A percentile compares a stretch with the other conserved stretches of the same genome.
Conservation (phyloP, 306 rosid genomes). For the cucumber (Cucumis sativus) region DNA sequence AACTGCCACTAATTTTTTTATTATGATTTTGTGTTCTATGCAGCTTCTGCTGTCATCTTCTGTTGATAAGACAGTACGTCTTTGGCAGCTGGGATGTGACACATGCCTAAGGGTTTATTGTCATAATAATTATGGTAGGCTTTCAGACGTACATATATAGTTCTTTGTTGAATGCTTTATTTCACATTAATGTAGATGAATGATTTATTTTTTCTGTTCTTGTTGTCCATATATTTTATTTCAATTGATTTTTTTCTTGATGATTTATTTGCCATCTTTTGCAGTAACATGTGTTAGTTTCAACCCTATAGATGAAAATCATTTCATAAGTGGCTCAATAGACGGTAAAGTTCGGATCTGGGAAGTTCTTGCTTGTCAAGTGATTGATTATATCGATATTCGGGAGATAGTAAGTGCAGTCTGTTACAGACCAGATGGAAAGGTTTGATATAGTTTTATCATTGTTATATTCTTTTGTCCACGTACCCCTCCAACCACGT, state of each 20-base stretch:
- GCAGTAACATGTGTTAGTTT: constrained; percentile 82
- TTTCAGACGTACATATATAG: background rate
- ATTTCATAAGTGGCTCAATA: constrained; percentile 83
- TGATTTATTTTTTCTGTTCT: background rate
- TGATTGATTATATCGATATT: constrained; percentile 65
- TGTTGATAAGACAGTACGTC: constrained; percentile 66
- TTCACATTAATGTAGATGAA: constrained; percentile 5
- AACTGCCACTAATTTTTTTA: background rate
- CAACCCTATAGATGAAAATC: constrained; percentile 60
- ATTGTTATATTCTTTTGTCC: background rate
- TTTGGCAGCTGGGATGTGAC: constrained; percentile 66
- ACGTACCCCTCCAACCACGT: background rate
- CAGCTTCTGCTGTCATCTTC: constrained; percentile 87
- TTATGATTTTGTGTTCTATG: constrained; percentile 5
- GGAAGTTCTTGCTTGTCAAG: constrained; percentile 64
- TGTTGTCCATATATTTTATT: background rate
- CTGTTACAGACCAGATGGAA: constrained; percentile 62
- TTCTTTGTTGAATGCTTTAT: constrained; percentile 8
- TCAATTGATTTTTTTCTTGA: background rate
- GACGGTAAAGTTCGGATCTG: constrained; percentile 96
- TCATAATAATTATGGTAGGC: constrained; percentile 74
- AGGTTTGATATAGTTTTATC: constrained; percentile 29
- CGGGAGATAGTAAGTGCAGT: constrained; percentile 88
- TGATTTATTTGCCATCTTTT: constrained; percentile 17
- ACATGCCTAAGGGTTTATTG: constrained; percentile 53